Evolutionary conservation across 352 stramenopile species (phyloP).

Genomic region (Saprolegnia parasitica): DNA sequence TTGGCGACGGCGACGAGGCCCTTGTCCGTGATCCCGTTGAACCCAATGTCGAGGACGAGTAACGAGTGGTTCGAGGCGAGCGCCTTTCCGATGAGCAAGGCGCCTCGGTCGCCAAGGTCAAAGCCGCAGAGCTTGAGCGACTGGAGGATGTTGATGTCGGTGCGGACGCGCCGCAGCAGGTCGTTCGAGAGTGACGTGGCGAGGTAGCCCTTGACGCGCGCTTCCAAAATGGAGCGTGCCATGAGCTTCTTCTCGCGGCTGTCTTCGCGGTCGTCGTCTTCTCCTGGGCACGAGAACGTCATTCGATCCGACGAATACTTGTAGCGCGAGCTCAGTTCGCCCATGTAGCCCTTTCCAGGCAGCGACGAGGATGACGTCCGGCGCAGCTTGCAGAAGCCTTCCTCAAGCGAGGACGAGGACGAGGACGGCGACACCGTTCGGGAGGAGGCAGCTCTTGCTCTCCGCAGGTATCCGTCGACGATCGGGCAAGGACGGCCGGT

Average conservation of each 20-base stretch:
- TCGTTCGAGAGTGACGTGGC: slow-evolving; percentile 8
- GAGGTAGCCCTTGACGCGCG: slow-evolving; percentile 24
- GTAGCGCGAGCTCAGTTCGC: slow-evolving; percentile 22
- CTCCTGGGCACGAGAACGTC: slow-evolving; percentile 25
- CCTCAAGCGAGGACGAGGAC: not conserved
- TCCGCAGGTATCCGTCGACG: no score
- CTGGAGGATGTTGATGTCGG: slow-evolving; percentile 29
- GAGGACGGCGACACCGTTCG: not conserved
- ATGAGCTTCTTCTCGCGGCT: slow-evolving; percentile 15
- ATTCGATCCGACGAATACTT: slow-evolving; percentile 25
- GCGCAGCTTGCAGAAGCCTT: not conserved
- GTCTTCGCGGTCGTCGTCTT: slow-evolving; percentile 24
- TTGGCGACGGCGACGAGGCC: slow-evolving; percentile 51
- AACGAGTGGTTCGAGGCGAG: slow-evolving; percentile 41
- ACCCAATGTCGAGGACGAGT: slow-evolving; percentile 65
- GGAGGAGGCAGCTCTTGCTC: not conserved
- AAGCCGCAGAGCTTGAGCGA: slow-evolving; percentile 77
- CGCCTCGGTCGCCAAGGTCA: slow-evolving; percentile 60
- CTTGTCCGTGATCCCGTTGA: slow-evolving; percentile 74
- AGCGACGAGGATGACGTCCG: not conserved
- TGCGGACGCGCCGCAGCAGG: slow-evolving; percentile 20
- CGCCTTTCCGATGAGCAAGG: slow-evolving; percentile 53
- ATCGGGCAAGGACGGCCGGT: no score
- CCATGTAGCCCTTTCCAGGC: slow-evolving; percentile 22
- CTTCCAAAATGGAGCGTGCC: slow-evolving; percentile 5